Evolutionary conservation across 2,329 filamentous ascomycete species (phyloP), one percentile per base, ranked within the genome.

Genomic region (Colletotrichum filicis): DNA sequence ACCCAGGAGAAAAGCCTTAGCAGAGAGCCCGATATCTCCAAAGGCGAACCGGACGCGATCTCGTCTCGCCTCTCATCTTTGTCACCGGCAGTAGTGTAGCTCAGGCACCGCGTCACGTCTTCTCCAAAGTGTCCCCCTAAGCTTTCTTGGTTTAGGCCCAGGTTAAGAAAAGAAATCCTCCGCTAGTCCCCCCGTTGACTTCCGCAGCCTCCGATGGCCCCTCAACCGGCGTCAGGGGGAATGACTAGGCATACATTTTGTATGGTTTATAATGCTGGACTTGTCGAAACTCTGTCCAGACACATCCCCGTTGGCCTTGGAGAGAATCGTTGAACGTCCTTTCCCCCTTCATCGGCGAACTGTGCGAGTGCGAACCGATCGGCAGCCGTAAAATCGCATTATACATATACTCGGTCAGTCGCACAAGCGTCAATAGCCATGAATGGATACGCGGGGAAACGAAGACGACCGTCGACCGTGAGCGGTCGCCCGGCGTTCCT

Each of bases 381-480:
- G 42, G 42, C 42, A 1, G 42, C 42, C 28, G 58, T 22, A 61
- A 30, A 30, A 26, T 60, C 32, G 11, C 28, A 11, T 53, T 46
- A 35, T 24, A 26, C 46, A 32, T 42, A 59, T 53, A 55, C 2
- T 46, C 53, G 46, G 37, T 46, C 37, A 55, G 37, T 49, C 66
- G 35, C n/a, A 53, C 22, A 22, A 9, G 22, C 28, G 19, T 19
- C 11, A 30, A 19, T 9, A n/a, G 19, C 16, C 2, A 9, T 49
- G 42, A n/a, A 69, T 69, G 70, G 66, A 72, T 72, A 72, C 65
- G 69, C 58, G 65, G 69, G 69, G 66, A 69, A 72, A 46, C 58
- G 42, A 53, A 14, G 11, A 16, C 16, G 37, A 42, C 5, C 37
- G 37, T 42, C 14, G 37, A 42, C 37, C 37, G 8, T 32, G 55